phyloP scores from a whole-genome alignment of 2,329 filamentous ascomycete genomes.

The Didymosphaeria variabile region DNA sequence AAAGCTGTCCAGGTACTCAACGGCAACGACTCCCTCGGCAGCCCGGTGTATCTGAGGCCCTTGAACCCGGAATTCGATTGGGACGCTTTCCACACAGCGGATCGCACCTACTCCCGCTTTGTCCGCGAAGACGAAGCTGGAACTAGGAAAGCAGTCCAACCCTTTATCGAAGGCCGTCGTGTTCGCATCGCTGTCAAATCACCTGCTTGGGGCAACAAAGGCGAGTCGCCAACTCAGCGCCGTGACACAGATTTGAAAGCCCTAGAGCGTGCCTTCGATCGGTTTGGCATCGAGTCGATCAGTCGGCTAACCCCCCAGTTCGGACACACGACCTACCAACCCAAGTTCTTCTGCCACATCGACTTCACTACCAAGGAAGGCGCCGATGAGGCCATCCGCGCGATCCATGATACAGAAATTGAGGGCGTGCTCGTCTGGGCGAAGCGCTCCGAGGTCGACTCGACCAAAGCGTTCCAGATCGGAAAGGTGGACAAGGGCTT shows the following conservation, averaged over 20 bases:
- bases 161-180: conserved; percentile 33
- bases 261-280: conserved; percentile 21
- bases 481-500: conserved; percentile 21
- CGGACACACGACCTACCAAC: conserved; percentile 16
- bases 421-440: conserved; percentile 24
- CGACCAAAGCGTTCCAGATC: conserved; percentile 27
- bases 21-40: conserved; percentile 3
- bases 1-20: conserved; percentile 23
- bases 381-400: conserved; percentile 27
- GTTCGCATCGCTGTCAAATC: conserved; percentile 25
- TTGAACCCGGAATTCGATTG: conserved; percentile 24
- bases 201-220: conserved; percentile 29
- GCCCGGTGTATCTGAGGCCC: conserved; percentile 8
- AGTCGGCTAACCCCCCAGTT: conserved; percentile 20
- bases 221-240: conserved; percentile 1
- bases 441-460: background rate
- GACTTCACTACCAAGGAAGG: conserved; percentile 37
- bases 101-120: background rate
- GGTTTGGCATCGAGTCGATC: conserved; percentile 30
- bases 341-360: conserved; percentile 27
- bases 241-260: conserved; percentile 11
- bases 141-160: conserved; percentile 21
- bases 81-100: conserved; percentile 6
- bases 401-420: conserved; percentile 25
- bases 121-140: conserved; percentile 23